Percentiles rank a stretch among this genome's conserved stretches.
Conservation (phyloP, 495 filamentous ascomycete genomes). For the Cercophora scortea region DNA sequence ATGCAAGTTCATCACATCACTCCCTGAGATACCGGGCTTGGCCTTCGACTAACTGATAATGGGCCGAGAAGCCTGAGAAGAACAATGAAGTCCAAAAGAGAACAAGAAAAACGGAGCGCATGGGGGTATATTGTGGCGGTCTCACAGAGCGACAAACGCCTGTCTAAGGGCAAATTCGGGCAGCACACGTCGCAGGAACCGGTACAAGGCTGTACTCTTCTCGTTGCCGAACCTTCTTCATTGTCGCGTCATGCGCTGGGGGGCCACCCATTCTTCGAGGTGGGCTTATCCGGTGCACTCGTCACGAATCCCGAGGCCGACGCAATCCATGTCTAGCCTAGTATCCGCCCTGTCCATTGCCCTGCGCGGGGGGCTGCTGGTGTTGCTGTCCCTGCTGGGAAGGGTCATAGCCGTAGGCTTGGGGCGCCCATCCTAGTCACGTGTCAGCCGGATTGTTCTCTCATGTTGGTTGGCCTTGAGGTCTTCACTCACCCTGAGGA, state of each 20-base stretch:
- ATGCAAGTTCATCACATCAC: not conserved
- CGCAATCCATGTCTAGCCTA: conserved; percentile 3
- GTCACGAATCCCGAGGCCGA: conserved; percentile 5
- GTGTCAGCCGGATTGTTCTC: too few relatives aligned
- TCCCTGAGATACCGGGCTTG: too few relatives aligned
- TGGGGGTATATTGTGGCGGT: conserved; percentile 4
- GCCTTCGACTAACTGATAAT: too few relatives aligned
- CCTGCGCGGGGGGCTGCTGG: conserved; percentile 26
- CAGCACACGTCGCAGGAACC: not conserved
- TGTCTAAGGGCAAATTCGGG: not conserved
- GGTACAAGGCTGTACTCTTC: not conserved
- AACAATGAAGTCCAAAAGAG: not conserved
- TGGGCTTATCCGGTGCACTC: not conserved
- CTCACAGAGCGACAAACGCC: not conserved
- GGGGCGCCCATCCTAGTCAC: not conserved
- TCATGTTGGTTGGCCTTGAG: not conserved
- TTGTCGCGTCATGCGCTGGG: not conserved
- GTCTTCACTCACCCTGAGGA: conserved; percentile 31
- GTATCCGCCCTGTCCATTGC: conserved; percentile 20
- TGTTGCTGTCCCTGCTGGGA: conserved; percentile 21
- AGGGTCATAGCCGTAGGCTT: conserved; percentile 34
- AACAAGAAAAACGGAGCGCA: not conserved
- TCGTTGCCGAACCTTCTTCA: not conserved
- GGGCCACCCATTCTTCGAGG: not conserved
- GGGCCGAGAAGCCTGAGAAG: too few relatives aligned